A percentile compares a stretch with the other conserved stretches of the same genome.
Conservation (phyloP, 352 stramenopile species). For the Globisporangium irregulare region DNA sequence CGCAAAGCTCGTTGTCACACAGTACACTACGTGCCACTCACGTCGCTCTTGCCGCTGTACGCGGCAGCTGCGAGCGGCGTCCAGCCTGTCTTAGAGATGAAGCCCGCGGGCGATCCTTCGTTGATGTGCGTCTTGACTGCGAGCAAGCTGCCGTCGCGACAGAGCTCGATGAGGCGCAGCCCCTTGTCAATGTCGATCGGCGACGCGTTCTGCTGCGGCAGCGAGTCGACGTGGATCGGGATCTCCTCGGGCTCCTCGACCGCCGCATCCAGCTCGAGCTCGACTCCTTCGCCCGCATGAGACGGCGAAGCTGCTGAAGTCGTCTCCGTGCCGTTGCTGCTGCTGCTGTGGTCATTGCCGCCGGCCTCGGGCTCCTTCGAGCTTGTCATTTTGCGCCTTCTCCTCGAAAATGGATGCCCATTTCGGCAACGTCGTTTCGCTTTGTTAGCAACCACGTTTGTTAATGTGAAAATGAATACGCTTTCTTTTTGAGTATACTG, state of each 20-base stretch:
- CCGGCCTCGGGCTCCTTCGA: constrained; percentile 7
- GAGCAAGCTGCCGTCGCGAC: constrained; percentile 41
- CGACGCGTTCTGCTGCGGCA: constrained; percentile 53
- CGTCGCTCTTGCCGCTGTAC: constrained; percentile 60
- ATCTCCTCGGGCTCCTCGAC: constrained; percentile 42
- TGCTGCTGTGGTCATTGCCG: neutral
- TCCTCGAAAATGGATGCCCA: neutral
- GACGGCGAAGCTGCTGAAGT: neutral
- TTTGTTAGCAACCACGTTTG: no score
- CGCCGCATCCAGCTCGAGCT: constrained; percentile 18
- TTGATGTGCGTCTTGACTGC: constrained; percentile 37
- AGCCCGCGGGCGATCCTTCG: constrained; percentile 52
- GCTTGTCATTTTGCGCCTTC: constrained; percentile 2
- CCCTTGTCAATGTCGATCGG: constrained; percentile 52
- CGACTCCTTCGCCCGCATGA: neutral
- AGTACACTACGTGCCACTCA: constrained; percentile 15
- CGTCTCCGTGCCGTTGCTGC: neutral
- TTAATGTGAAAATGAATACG: neutral
- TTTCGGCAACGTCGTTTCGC: constrained; percentile 4
- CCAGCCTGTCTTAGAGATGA: constrained; percentile 78
- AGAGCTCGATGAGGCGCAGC: constrained; percentile 58
- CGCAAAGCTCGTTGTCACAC: neutral
- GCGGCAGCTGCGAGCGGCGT: constrained; percentile 63
- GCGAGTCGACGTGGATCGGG: constrained; percentile 46
- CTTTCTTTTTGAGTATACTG: neutral